Evolutionary conservation across 805 yeast species (phyloP), one percentile per base, ranked within the genome.

Genomic region (Kuraishia ogatae): DNA sequence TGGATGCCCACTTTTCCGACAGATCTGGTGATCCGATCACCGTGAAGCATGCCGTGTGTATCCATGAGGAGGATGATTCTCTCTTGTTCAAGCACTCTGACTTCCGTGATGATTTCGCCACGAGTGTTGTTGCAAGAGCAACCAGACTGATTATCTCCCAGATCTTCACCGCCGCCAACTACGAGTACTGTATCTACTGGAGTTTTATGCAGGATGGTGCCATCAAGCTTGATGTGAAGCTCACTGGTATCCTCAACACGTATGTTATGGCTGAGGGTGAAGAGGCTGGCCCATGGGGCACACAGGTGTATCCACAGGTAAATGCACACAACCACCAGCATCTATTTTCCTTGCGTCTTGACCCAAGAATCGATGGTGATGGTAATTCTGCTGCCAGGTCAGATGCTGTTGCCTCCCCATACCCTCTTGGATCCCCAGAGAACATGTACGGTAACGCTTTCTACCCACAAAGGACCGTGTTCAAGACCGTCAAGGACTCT

Each of bases 281-380:
- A 69, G 81, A 77, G 50, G 66, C 79, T 60, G 86, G 85, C 22
- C 89, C 89, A 62, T 87, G 87, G 85, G 96, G 93, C 57, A 85
- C 93, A 35, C 76, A 77, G 62, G 93, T 87, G 54, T 87, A 86
- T 69, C 94, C 94, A 57, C 80, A 81, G 60, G 89, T 84, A 55
- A 85, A 85, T 64, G 96, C 96, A 48, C 93, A 87, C 73, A 87
- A 87, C 71, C 96, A 87, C 72, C 96, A 88, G 77, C 94, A 87
- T 73, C 71, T 87, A 73, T 87, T 87, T 70, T 80, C 89, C 20
- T 75, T 87, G 61, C 80, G 96, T 76, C 67, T 87, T 60, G 88
- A 88, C 66, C 93, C 96, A 61, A 80, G 90, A 76, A 73, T 87
- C 58, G 94, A 87, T 61, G 94, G 94, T 64, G 87, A 83, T 59